A percentile compares a stretch with the other conserved stretches of the same genome.
Conservation (phyloP, 768 basidiomycete species). For the Inosperma sp. region DNA sequence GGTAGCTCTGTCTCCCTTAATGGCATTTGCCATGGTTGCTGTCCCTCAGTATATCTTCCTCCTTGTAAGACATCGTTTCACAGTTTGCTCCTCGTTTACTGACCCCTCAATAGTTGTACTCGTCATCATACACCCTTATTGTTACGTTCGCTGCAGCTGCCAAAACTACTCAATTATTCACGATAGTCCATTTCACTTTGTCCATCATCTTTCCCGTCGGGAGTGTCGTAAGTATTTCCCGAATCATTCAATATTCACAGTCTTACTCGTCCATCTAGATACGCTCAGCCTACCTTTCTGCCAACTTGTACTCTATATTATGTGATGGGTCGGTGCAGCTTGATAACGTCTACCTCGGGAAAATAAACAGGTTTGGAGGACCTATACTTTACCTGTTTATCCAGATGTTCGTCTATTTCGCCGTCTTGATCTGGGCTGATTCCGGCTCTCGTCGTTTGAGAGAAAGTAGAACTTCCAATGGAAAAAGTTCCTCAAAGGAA, state of each 20-base stretch:
- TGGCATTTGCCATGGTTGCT: conserved; percentile 68
- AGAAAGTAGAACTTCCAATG: conserved; percentile 18
- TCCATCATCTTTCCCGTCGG: conserved; percentile 66
- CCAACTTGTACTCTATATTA: conserved; percentile 71
- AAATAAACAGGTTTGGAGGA: conserved; percentile 61
- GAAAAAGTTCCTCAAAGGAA: conserved; percentile 24
- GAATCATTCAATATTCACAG: background rate
- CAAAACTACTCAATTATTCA: conserved; percentile 49
- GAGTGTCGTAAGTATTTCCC: conserved; percentile 61
- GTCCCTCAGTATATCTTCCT: conserved; percentile 72
- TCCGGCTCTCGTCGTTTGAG: conserved; percentile 54
- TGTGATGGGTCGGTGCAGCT: conserved; percentile 53
- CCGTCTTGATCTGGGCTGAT: conserved; percentile 66
- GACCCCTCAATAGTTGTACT: conserved; percentile 44
- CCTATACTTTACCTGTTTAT: conserved; percentile 71
- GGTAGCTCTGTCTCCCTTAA: conserved; percentile 57
- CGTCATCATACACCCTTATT: conserved; percentile 64
- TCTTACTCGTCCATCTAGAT: conserved; percentile 34
- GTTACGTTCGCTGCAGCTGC: conserved; percentile 68
- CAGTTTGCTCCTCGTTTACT: background rate
- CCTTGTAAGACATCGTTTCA: conserved; percentile 42
- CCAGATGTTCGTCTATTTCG: conserved; percentile 54
- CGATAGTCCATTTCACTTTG: conserved; percentile 64
- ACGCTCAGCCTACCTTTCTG: conserved; percentile 66
- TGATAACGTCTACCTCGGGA: conserved; percentile 43